A percentile compares a stretch with the other conserved stretches of the same genome.
phyloP scores from a whole-genome alignment of 257 asterid genomes.

The Paulownia fortunei region DNA sequence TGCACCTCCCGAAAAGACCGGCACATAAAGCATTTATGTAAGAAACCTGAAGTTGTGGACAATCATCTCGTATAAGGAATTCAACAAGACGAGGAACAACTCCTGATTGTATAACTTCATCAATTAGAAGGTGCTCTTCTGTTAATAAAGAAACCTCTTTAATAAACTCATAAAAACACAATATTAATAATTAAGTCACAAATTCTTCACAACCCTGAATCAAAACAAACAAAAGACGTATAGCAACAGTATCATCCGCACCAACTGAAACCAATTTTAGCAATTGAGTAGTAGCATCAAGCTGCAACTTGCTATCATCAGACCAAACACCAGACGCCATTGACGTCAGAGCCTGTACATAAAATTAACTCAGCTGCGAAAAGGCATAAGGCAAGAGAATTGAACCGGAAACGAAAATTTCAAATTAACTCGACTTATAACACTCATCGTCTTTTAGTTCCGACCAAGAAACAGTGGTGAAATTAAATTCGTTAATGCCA shows the following conservation, averaged over 20 bases:
- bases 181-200: too few species aligned
- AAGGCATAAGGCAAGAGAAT: too few species aligned
- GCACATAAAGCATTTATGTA: background rate
- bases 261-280: conserved; percentile 36
- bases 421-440: too few species aligned
- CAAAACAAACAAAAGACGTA: too few species aligned
- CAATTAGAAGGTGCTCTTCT: conserved; percentile 33
- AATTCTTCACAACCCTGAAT: too few species aligned
- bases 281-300: conserved; percentile 31
- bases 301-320: conserved; percentile 28
- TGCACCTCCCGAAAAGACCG: background rate
- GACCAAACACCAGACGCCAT: conserved; percentile 25
- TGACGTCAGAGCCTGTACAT: conserved; percentile 4
- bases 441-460: too few species aligned
- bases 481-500: too few species aligned
- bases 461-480: too few species aligned
- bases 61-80: conserved; percentile 16
- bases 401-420: too few species aligned
- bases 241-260: background rate
- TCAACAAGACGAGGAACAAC: conserved; percentile 39
- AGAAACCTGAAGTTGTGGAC: conserved; percentile 31
- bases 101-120: conserved; percentile 35
- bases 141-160: background rate
- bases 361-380: background rate
- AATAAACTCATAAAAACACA: background rate